A percentile compares a stretch with the other conserved stretches of the same genome.
phyloP scores from a whole-genome alignment of 75 land plant species.

The Cunninghamia lanceolata region DNA sequence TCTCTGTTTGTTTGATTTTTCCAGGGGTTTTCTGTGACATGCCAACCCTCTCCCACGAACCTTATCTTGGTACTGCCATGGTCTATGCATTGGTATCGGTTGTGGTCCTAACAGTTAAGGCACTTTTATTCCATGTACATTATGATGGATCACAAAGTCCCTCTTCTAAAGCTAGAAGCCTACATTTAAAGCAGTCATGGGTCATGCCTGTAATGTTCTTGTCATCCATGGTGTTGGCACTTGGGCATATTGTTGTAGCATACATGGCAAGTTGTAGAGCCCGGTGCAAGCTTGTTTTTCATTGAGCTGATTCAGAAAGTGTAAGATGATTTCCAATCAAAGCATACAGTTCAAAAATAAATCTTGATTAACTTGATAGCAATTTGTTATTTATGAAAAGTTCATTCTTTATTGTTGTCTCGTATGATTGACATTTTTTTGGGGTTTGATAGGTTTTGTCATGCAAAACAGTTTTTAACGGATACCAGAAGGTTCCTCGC shows the following conservation, averaged over 20 bases:
- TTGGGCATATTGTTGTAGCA: slow-evolving; percentile 83
- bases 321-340: no score
- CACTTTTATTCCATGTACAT: no score
- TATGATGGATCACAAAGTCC: slow-evolving; percentile 17
- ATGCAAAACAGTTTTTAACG: slow-evolving; percentile 51
- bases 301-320: slow-evolving; percentile 70
- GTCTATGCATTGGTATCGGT: slow-evolving; percentile 54
- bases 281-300: slow-evolving; percentile 70
- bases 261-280: slow-evolving; percentile 75
- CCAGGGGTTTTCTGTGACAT: slow-evolving; percentile 81
- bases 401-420: not conserved
- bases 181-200: slow-evolving; percentile 56
- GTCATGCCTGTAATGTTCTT: slow-evolving; percentile 73
- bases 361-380: no score
- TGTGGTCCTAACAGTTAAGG: slow-evolving; percentile 45
- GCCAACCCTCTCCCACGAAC: slow-evolving; percentile 68
- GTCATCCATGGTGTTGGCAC: no score
- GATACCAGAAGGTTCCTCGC: slow-evolving; percentile 66
- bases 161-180: slow-evolving; percentile 21
- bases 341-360: no score
- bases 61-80: slow-evolving; percentile 64
- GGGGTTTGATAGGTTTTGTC: slow-evolving; percentile 50
- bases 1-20: not conserved
- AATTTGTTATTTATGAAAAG: not conserved
- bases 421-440: not conserved